Percentiles rank a stretch among this genome's conserved stretches.
phyloP scores from a whole-genome alignment of 768 basidiomycete genomes.

The Gautieria morchelliformis region DNA sequence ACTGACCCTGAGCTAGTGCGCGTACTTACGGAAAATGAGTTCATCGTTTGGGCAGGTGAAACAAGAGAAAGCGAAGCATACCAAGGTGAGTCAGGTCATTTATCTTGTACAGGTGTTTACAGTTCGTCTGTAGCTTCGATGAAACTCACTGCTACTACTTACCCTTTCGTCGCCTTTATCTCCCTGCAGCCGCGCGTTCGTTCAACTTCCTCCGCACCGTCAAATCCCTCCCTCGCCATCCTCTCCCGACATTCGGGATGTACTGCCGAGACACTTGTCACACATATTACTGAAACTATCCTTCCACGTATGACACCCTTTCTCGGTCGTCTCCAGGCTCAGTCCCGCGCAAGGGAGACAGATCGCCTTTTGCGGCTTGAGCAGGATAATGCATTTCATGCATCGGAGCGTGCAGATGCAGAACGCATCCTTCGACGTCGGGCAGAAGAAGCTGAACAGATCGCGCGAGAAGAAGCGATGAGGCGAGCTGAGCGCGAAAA shows the following conservation, averaged over 20 bases:
- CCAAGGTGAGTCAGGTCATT: conserved; percentile 37
- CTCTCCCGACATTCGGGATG: conserved; percentile 66
- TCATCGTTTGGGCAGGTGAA: conserved; percentile 90
- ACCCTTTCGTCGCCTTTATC: conserved; percentile 87
- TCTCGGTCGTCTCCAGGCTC: conserved; percentile 49
- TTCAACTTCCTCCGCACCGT: conserved; percentile 27
- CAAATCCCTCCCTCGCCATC: conserved; percentile 51
- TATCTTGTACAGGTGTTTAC: background rate
- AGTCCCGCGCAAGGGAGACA: conserved; percentile 25
- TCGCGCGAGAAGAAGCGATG: conserved; percentile 54
- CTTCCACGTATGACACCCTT: conserved; percentile 76
- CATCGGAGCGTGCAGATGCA: conserved; percentile 31
- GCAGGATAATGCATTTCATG: conserved; percentile 31
- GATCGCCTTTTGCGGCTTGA: conserved; percentile 31
- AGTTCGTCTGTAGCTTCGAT: conserved; percentile 37
- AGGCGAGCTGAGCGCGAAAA: conserved; percentile 33
- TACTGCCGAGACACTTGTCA: conserved; percentile 48
- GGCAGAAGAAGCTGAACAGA: conserved; percentile 59
- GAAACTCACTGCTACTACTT: conserved; percentile 81
- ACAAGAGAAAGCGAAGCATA: conserved; percentile 76
- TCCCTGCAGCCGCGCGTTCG: conserved; percentile 62
- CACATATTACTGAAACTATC: conserved; percentile 61
- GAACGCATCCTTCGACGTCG: conserved; percentile 65
- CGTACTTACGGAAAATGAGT: conserved; percentile 58
- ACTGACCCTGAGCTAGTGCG: conserved; percentile 64